Evolutionary conservation across 495 filamentous ascomycete species (phyloP).

Genomic region (Podospora pseudocomata): DNA sequence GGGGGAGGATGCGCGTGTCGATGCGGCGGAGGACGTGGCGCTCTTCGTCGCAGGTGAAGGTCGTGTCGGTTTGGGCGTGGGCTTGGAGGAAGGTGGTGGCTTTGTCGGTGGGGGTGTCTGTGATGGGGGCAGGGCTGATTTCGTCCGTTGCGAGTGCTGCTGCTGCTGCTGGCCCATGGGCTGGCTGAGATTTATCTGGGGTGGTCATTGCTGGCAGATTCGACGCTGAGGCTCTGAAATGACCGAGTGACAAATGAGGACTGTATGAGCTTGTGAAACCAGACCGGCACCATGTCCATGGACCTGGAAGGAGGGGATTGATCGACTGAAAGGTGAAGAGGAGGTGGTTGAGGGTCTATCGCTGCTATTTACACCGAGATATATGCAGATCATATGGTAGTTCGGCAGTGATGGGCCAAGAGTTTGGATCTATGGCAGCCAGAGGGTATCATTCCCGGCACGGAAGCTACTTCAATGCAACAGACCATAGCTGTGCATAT

Average conservation of each 20-base stretch:
- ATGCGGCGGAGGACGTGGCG: slow-evolving; percentile 40
- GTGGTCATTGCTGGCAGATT: not conserved
- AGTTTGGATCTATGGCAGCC: not conserved
- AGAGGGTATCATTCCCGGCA: not conserved
- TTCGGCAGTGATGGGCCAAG: not conserved
- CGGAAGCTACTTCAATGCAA: not conserved
- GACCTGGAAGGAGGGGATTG: not conserved
- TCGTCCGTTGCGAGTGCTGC: slow-evolving; percentile 11
- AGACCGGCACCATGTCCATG: not conserved
- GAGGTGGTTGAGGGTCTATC: not conserved
- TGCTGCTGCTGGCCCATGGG: not conserved
- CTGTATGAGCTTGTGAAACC: not conserved
- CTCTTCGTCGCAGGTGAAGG: slow-evolving; percentile 40
- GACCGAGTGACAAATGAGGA: not conserved
- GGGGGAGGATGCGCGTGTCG: slow-evolving; percentile 47
- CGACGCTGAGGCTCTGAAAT: not conserved
- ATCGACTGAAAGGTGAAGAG: not conserved
- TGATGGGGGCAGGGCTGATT: slow-evolving; percentile 24
- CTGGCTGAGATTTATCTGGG: not conserved
- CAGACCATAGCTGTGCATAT: not conserved
- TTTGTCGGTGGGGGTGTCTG: slow-evolving; percentile 29
- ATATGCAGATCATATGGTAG: slow-evolving; percentile 27
- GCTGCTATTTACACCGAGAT: slow-evolving; percentile 30
- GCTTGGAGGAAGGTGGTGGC: slow-evolving; percentile 42
- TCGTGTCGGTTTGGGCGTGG: slow-evolving; percentile 31